A percentile compares a stretch with the other conserved stretches of the same genome.
phyloP scores from a whole-genome alignment of 148 eudicot species.

The Nepenthes gracilis region DNA sequence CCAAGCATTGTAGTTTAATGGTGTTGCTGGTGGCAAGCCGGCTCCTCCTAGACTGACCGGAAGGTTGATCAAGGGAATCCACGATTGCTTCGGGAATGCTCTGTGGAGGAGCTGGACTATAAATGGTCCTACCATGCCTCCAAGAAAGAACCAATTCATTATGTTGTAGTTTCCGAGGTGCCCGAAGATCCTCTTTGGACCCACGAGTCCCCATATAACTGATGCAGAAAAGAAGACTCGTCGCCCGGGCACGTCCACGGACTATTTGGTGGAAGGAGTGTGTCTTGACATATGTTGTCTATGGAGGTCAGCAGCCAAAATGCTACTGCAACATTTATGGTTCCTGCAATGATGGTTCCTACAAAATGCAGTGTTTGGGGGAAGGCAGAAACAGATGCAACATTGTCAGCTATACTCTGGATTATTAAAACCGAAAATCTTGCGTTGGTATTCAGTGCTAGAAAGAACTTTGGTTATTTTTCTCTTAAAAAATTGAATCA shows the following conservation, averaged over 20 bases:
- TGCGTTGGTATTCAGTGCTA: background rate
- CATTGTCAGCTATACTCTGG: background rate
- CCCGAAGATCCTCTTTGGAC: slow-evolving; percentile 85
- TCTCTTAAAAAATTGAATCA: background rate
- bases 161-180: slow-evolving; percentile 61
- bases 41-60: slow-evolving; percentile 95
- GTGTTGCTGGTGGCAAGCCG: slow-evolving; percentile 81
- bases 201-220: slow-evolving; percentile 93
- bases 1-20: slow-evolving; percentile 88
- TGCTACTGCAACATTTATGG: slow-evolving; percentile 72
- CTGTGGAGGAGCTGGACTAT: slow-evolving; percentile 80
- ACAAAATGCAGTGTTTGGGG: slow-evolving; percentile 43
- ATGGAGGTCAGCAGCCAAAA: slow-evolving; percentile 78
- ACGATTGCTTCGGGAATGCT: slow-evolving; percentile 70
- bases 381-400: slow-evolving; percentile 1
- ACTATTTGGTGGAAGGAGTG: slow-evolving; percentile 71
- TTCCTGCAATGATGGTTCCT: slow-evolving; percentile 93
- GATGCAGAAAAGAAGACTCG: slow-evolving; percentile 95
- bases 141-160: slow-evolving; percentile 94
- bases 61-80: slow-evolving; percentile 86
- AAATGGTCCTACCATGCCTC: slow-evolving; percentile 79
- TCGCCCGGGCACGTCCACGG: slow-evolving; percentile 96
- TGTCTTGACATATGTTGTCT: slow-evolving; percentile 67
- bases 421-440: background rate
- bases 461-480: background rate